Conservation (phyloP, 495 filamentous ascomycete genomes). For the Chaetomium cochliodes region DNA sequence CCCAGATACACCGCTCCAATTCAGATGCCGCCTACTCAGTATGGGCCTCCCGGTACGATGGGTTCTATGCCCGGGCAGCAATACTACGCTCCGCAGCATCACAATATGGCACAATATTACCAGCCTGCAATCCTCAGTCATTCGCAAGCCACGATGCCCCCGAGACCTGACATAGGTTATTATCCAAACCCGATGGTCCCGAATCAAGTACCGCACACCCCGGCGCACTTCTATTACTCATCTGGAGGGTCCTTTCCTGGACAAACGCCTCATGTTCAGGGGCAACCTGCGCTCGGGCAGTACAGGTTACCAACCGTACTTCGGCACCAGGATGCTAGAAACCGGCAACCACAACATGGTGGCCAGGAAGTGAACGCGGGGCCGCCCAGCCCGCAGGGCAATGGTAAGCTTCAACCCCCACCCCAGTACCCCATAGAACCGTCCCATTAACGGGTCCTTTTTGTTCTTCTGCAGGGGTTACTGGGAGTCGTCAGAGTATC, state of each 20-base stretch:
- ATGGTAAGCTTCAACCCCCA: slow-evolving; percentile 18
- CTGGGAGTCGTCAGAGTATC: slow-evolving; percentile 44
- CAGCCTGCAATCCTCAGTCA: slow-evolving; percentile 38
- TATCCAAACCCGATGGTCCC: slow-evolving; percentile 41
- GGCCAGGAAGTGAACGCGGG: slow-evolving; percentile 10
- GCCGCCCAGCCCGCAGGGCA: slow-evolving; percentile 11
- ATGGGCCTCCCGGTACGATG: slow-evolving; percentile 33
- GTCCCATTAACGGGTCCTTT: not conserved
- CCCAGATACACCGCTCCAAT: slow-evolving; percentile 47
- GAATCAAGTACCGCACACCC: slow-evolving; percentile 37
- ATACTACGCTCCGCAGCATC: slow-evolving; percentile 46
- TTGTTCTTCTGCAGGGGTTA: slow-evolving; percentile 28
- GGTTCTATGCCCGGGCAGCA: slow-evolving; percentile 33
- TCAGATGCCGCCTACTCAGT: slow-evolving; percentile 50
- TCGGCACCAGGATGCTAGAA: slow-evolving; percentile 20
- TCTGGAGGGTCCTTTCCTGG: slow-evolving; percentile 34
- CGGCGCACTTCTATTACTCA: slow-evolving; percentile 43
- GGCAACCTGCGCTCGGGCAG: slow-evolving; percentile 37
- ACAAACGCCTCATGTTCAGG: slow-evolving; percentile 30
- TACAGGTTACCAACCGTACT: slow-evolving; percentile 24
- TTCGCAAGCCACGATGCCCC: slow-evolving; percentile 33
- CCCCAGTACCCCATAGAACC: not conserved
- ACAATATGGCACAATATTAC: slow-evolving; percentile 42
- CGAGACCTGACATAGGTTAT: slow-evolving; percentile 39
- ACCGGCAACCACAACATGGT: slow-evolving; percentile 15